A percentile compares a stretch with the other conserved stretches of the same genome.
These are phyloP conservation scores for Beta lomatogona DNA, from an alignment of 179 eudicot species.

Conservation along the genomic window DNA sequence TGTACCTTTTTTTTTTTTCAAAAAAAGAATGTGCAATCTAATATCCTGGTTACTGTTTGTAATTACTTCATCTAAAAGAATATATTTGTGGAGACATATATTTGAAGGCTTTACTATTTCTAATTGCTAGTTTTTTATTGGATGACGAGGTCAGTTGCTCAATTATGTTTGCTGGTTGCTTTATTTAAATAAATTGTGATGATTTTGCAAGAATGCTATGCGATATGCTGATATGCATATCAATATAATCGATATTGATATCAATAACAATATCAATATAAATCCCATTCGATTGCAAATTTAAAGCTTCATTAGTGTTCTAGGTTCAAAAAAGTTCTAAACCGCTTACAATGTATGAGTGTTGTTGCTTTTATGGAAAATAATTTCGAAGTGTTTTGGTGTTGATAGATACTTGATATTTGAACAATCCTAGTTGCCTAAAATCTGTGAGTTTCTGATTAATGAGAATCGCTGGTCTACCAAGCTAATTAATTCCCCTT, in stretches of 20 bases:
- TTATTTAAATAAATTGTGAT: not conserved
- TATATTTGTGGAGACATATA: not conserved
- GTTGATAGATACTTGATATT: too few relatives aligned
- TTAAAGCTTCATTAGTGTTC: not conserved
- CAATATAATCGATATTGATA: too few relatives aligned
- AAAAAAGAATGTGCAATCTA: not conserved
- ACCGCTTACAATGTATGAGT: too few relatives aligned
- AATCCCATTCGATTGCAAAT: not conserved
- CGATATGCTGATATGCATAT: not conserved
- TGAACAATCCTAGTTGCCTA: too few relatives aligned
- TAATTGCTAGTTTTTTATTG: not conserved
- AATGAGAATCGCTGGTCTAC: too few relatives aligned
- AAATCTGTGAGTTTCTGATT: too few relatives aligned
- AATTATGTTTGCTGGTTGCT: not conserved
- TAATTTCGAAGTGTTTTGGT: too few relatives aligned
- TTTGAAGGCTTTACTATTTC: not conserved
- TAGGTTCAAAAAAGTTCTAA: not conserved
- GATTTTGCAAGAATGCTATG: not conserved
- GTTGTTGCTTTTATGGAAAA: too few relatives aligned
- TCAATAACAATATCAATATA: too few relatives aligned
- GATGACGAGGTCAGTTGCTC: not conserved
- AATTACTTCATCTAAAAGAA: not conserved
- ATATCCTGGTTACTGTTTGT: not conserved
- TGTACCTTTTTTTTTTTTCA: not conserved
- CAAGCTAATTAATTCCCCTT: too few relatives aligned